phyloP scores from a whole-genome alignment of 2,329 filamentous ascomycete genomes.

The Alternaria dauci region DNA sequence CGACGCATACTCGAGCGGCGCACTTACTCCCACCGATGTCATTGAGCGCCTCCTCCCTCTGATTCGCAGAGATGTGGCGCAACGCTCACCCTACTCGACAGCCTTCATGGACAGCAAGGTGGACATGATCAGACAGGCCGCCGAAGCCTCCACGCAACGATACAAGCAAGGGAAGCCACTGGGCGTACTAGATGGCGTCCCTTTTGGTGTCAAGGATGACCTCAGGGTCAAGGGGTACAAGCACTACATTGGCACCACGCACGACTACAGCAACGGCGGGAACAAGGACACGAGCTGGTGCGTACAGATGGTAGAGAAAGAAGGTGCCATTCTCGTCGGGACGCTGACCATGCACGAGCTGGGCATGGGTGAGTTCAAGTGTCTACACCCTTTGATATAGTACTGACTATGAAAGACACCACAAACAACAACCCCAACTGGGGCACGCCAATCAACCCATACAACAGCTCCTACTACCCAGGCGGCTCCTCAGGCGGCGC shows the following conservation, averaged over 20 bases:
- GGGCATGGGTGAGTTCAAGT: constrained; percentile 65
- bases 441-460: constrained; percentile 80
- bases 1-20: constrained; percentile 73
- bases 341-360: constrained; percentile 84
- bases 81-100: constrained; percentile 69
- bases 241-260: constrained; percentile 69
- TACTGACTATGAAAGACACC: constrained; percentile 62
- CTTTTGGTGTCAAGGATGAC: constrained; percentile 86
- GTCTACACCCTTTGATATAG: neutral
- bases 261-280: constrained; percentile 62
- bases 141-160: constrained; percentile 75
- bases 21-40: constrained; percentile 75
- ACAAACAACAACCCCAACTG: constrained; percentile 82
- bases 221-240: constrained; percentile 74
- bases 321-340: constrained; percentile 77
- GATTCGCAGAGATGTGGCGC: constrained; percentile 66
- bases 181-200: constrained; percentile 80
- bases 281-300: constrained; percentile 71
- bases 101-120: constrained; percentile 76
- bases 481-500: constrained; percentile 83
- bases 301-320: constrained; percentile 73
- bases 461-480: constrained; percentile 78
- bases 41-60: constrained; percentile 74
- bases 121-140: constrained; percentile 71
- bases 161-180: constrained; percentile 73